Evolutionary conservation across 306 rosid species (phyloP).

Genomic region (Vigna trinervia): DNA sequence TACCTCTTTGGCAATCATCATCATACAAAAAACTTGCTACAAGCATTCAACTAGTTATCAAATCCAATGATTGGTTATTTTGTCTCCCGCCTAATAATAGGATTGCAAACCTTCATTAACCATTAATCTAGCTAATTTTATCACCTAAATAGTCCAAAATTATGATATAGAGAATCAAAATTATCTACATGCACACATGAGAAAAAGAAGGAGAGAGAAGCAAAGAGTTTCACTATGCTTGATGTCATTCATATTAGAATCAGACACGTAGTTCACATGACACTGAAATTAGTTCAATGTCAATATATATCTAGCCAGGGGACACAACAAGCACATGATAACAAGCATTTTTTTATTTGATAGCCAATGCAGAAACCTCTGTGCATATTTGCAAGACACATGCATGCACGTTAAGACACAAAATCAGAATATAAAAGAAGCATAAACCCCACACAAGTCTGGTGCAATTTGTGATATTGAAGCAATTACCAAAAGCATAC

Average conservation of each 20-base stretch:
- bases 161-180: constrained; percentile 1
- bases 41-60: constrained; percentile 12
- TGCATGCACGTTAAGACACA: constrained; percentile 42
- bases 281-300: constrained; percentile 31
- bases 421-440: constrained; percentile 19
- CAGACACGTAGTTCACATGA: constrained; percentile 35
- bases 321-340: constrained; percentile 50
- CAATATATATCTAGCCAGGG: constrained; percentile 36
- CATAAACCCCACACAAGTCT: constrained; percentile 18
- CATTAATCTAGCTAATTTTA: constrained; percentile 22
- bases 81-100: constrained; percentile 10
- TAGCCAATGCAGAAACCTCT: constrained; percentile 29
- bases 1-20: constrained; percentile 25
- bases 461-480: constrained; percentile 33
- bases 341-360: constrained; percentile 46
- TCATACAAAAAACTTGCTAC: constrained; percentile 27
- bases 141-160: not conserved
- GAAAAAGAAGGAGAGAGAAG: constrained; percentile 30
- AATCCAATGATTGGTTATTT: constrained; percentile 31
- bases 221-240: constrained; percentile 15
- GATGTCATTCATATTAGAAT: constrained; percentile 33
- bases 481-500: constrained; percentile 1
- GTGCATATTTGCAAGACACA: constrained; percentile 22
- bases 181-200: constrained; percentile 20
- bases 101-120: constrained; percentile 7